These are phyloP conservation scores for Fibroporia radiculosa DNA, from an alignment of 768 basidiomycete genomes.

Conservation along the genomic window DNA sequence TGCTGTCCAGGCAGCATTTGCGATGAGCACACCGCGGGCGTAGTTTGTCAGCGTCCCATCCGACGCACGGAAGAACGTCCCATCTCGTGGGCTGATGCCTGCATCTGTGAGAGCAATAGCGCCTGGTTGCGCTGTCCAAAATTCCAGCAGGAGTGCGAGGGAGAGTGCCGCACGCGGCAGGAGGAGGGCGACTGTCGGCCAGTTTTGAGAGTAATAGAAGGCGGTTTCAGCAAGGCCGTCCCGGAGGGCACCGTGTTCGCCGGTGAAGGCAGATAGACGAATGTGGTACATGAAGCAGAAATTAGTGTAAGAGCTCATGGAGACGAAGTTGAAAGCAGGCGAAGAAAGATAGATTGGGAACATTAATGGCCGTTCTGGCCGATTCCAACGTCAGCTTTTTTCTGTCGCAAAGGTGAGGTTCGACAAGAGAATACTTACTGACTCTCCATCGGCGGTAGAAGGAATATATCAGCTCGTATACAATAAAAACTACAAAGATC, in stretches of 20 bases:
- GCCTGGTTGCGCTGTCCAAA: constrained; percentile 42
- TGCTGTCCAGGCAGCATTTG: constrained; percentile 76
- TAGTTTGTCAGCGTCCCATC: constrained; percentile 69
- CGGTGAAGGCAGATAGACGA: constrained; percentile 57
- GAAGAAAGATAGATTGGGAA: constrained; percentile 80
- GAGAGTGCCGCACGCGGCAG: constrained; percentile 76
- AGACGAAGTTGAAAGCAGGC: constrained; percentile 65
- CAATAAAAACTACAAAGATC: constrained; percentile 61
- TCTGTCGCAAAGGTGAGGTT: constrained; percentile 11
- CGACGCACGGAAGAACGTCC: constrained; percentile 59
- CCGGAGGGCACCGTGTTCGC: constrained; percentile 39
- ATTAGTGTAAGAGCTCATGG: constrained; percentile 72
- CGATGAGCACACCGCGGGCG: constrained; percentile 69
- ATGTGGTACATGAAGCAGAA: constrained; percentile 82
- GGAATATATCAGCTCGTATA: constrained; percentile 74
- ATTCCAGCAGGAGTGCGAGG: constrained; percentile 64
- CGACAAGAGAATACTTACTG: constrained; percentile 44
- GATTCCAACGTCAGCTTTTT: neutral
- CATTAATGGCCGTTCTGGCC: constrained; percentile 72
- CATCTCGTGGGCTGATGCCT: constrained; percentile 49
- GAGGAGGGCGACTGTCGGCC: constrained; percentile 74
- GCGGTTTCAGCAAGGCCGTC: constrained; percentile 76
- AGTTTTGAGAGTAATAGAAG: constrained; percentile 79
- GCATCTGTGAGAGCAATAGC: constrained; percentile 39
- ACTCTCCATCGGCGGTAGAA: constrained; percentile 72